phyloP scores from a whole-genome alignment of 305 asterid species.

The Fraxinus nigra region DNA sequence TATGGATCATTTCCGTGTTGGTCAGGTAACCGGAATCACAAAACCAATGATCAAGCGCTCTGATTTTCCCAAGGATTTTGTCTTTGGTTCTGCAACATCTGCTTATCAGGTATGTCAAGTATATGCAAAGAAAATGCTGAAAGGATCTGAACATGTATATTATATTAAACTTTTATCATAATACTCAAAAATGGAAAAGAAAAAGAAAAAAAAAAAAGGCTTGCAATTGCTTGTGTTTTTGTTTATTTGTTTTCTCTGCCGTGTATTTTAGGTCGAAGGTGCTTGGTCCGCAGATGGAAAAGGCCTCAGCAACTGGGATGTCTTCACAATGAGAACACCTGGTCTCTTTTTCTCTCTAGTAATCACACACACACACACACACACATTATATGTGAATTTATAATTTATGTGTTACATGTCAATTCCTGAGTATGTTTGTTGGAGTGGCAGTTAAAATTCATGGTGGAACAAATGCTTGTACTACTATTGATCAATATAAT shows the following conservation, averaged over 20 bases:
- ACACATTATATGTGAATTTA: neutral
- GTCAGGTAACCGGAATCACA: neutral
- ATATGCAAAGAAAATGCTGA: neutral
- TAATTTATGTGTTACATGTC: neutral
- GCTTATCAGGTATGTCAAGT: neutral
- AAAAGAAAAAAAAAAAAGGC: too few relatives aligned
- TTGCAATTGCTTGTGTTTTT: too few relatives aligned
- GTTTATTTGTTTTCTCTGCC: neutral
- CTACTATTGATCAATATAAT: neutral
- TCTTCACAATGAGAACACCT: slow-evolving; percentile 7
- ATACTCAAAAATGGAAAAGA: too few relatives aligned
- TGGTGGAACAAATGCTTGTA: neutral
- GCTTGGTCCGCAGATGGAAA: slow-evolving; percentile 8
- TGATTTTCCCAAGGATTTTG: neutral
- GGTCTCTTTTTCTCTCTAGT: slow-evolving; percentile 4
- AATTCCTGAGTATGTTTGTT: neutral
- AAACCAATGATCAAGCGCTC: neutral
- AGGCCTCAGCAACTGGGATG: slow-evolving; percentile 24
- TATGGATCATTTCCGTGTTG: neutral
- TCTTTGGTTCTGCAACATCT: neutral
- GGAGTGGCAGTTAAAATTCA: slow-evolving; percentile 2
- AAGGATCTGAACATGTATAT: too few relatives aligned
- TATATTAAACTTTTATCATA: neutral
- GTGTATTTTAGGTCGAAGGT: slow-evolving; percentile 12
- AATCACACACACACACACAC: neutral